A percentile compares a stretch with the other conserved stretches of the same genome.
Evolutionary conservation across 2,329 filamentous ascomycete genomes (phyloP).

Genomic region (Nemania bipapillata): DNA sequence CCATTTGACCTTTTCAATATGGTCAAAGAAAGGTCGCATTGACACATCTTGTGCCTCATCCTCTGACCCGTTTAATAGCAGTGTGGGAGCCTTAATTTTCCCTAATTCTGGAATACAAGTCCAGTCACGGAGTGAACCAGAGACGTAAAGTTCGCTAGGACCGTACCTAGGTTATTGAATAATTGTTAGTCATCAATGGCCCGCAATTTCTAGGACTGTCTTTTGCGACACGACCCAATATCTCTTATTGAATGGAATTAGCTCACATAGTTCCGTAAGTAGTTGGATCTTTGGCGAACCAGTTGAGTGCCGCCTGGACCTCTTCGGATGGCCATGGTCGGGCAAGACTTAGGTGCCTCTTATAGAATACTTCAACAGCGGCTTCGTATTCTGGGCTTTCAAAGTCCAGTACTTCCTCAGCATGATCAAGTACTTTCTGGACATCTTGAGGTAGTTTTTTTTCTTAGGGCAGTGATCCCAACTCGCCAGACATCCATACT

Average conservation of each 20-base stretch:
- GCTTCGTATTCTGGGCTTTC: constrained; percentile 48
- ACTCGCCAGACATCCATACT: constrained; percentile 47
- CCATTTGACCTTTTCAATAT: constrained; percentile 54
- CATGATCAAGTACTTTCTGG: constrained; percentile 23
- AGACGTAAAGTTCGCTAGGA: constrained; percentile 41
- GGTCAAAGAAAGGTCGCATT: constrained; percentile 52
- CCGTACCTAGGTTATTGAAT: constrained; percentile 32
- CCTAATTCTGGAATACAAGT: constrained; percentile 42
- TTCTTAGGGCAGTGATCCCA: constrained; percentile 35
- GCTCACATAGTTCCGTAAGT: constrained; percentile 51
- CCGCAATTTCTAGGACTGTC: neutral
- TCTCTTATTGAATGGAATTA: neutral
- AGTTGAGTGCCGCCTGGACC: constrained; percentile 47
- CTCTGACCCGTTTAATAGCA: constrained; percentile 52
- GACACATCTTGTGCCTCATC: constrained; percentile 53
- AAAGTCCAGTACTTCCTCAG: constrained; percentile 47
- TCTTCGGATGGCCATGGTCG: constrained; percentile 42
- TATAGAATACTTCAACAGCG: constrained; percentile 50
- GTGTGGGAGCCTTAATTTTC: constrained; percentile 50
- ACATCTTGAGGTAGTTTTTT: constrained; percentile 26
- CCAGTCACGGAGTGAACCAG: constrained; percentile 46
- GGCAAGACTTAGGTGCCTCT: constrained; percentile 46
- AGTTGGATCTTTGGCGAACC: constrained; percentile 50
- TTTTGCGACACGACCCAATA: no score
- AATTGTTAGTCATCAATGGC: neutral